These are phyloP conservation scores for Suhomyces guaymorum DNA, from an alignment of 1,139 yeast species.

Conservation along the genomic window DNA sequence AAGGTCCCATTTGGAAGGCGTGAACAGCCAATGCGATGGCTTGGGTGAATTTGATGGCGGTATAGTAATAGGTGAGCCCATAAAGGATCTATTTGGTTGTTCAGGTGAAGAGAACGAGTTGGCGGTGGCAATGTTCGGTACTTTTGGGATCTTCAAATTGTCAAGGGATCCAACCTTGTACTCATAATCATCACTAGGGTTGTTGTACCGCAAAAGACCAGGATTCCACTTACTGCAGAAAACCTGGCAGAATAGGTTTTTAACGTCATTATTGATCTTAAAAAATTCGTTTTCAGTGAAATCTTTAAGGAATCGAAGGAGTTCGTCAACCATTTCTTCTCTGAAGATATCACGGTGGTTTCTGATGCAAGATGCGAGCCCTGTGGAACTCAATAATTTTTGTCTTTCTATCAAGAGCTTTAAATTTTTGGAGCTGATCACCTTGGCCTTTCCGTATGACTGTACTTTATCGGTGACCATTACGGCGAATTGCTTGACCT, in stretches of 20 bases:
- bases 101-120: neutral
- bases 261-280: conserved; percentile 48
- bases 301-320: conserved; percentile 64
- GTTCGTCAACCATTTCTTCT: conserved; percentile 79
- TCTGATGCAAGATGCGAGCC: conserved; percentile 66
- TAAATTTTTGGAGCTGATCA: conserved; percentile 57
- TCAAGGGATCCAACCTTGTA: conserved; percentile 39
- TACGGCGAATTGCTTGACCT: conserved; percentile 64
- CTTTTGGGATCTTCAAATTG: conserved; percentile 37
- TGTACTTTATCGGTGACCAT: conserved; percentile 74
- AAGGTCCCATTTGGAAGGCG: conserved; percentile 44
- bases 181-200: conserved; percentile 14
- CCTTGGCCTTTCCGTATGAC: conserved; percentile 66
- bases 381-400: conserved; percentile 54
- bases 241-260: conserved; percentile 58
- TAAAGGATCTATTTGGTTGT: no score
- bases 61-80: neutral
- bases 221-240: conserved; percentile 54
- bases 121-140: no score
- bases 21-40: conserved; percentile 39
- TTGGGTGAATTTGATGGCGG: neutral
- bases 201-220: conserved; percentile 34
- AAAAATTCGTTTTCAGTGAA: conserved; percentile 58
- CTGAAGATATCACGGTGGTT: conserved; percentile 70
- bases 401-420: conserved; percentile 55